Evolutionary conservation across 2,329 filamentous ascomycete genomes (phyloP).

Genomic region (Clarireedia monteithiana): DNA sequence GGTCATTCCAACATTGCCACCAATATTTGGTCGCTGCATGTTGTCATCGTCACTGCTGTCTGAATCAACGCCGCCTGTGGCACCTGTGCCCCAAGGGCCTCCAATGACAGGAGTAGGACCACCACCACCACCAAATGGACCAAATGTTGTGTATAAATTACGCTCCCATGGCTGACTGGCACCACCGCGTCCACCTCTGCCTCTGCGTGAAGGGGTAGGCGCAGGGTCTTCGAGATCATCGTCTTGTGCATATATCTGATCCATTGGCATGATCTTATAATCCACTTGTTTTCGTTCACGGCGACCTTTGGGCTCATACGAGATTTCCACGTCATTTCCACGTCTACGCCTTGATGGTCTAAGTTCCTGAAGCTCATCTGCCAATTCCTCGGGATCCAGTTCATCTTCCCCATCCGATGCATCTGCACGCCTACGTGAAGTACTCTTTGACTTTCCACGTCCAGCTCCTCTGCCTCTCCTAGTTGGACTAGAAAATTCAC

Average conservation of each 20-base stretch:
- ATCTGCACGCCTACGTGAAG: constrained; percentile 39
- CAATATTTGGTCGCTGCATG: constrained; percentile 51
- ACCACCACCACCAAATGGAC: constrained; percentile 83
- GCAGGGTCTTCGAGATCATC: constrained; percentile 61
- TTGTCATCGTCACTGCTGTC: constrained; percentile 96
- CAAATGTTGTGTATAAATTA: constrained; percentile 79
- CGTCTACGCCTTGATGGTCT: constrained; percentile 37
- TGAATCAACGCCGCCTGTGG: constrained; percentile 75
- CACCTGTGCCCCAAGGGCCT: constrained; percentile 66
- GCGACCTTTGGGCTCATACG: constrained; percentile 50
- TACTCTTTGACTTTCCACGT: constrained; percentile 37
- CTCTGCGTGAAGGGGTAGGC: constrained; percentile 57
- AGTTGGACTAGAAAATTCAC: constrained; percentile 40
- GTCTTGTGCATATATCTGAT: constrained; percentile 63
- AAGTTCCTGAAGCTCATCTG: constrained; percentile 58
- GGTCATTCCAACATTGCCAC: constrained; percentile 60
- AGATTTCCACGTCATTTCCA: constrained; percentile 47
- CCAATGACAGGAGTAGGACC: constrained; percentile 44
- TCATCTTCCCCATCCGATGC: constrained; percentile 47
- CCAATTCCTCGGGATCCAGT: constrained; percentile 56
- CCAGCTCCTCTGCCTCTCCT: constrained; percentile 40
- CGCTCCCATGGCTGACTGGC: constrained; percentile 55
- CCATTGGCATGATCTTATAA: constrained; percentile 77
- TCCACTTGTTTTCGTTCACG: constrained; percentile 63
- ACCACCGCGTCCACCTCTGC: constrained; percentile 52